These are phyloP conservation scores for Fonsecaea erecta DNA, from an alignment of 2,329 filamentous ascomycete genomes.

Conservation along the genomic window DNA sequence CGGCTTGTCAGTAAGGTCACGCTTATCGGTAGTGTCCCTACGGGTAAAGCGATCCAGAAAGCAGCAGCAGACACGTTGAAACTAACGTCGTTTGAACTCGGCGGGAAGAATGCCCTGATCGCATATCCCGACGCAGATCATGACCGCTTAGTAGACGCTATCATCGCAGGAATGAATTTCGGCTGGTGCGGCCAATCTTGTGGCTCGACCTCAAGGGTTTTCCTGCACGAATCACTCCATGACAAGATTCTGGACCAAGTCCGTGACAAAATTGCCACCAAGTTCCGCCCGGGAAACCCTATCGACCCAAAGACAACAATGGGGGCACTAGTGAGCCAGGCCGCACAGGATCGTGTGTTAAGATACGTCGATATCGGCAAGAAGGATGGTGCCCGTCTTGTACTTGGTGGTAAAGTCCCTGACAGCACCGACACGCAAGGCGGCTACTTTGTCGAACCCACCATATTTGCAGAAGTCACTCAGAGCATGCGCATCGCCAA, in stretches of 20 bases:
- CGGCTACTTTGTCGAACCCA: slow-evolving; percentile 32
- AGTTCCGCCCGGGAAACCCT: slow-evolving; percentile 68
- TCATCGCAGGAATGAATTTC: slow-evolving; percentile 47
- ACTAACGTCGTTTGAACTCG: slow-evolving; percentile 66
- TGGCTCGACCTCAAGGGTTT: slow-evolving; percentile 66
- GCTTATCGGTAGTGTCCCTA: slow-evolving; percentile 46
- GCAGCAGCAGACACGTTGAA: slow-evolving; percentile 53
- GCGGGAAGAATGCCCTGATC: slow-evolving; percentile 67
- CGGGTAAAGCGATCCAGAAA: slow-evolving; percentile 47
- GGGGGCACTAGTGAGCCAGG: slow-evolving; percentile 23
- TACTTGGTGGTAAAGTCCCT: slow-evolving; percentile 15
- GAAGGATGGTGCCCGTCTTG: slow-evolving; percentile 21
- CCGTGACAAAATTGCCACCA: slow-evolving; percentile 62
- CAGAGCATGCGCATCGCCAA: slow-evolving; percentile 28
- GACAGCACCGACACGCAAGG: slow-evolving; percentile 6
- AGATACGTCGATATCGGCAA: slow-evolving; percentile 30
- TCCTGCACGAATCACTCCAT: slow-evolving; percentile 65
- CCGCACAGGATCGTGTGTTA: slow-evolving; percentile 22
- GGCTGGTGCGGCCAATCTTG: slow-evolving; percentile 57
- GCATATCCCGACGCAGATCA: slow-evolving; percentile 69
- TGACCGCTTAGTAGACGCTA: slow-evolving; percentile 70
- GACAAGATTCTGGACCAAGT: slow-evolving; percentile 70
- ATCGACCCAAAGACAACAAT: slow-evolving; percentile 53
- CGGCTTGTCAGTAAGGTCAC: slow-evolving; percentile 48
- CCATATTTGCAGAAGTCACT: slow-evolving; percentile 27